Base-by-base conservation (phyloP, 305 asterid genomes). In the Fraxinus baroniana region DNA sequence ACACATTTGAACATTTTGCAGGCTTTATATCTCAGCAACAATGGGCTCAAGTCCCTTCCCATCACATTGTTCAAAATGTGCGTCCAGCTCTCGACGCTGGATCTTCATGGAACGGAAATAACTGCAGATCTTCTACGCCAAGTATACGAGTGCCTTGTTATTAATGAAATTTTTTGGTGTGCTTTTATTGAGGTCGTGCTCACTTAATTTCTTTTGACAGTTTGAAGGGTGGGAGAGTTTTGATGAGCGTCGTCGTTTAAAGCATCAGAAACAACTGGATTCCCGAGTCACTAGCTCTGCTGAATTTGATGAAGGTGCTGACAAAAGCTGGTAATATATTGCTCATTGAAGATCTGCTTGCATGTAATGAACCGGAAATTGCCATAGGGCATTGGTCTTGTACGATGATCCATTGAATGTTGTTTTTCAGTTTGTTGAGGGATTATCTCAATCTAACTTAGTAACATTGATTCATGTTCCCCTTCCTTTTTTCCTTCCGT, bases 261-360 rank as follows among this genome's bases (percentile, higher is more conserved):
- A 94, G 86, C 98, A 94, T 90, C 97, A 95, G 86, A 95, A 95
- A 88, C 97, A 95, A 83, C 93, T 95, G 76, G 99, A 95, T 64
- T 95, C 94, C 86, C 86, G 94, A 64, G 97, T 92, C 57, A 64
- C 83, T 79, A 90, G 95, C 85, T 87, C 95, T 8, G 92, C 91
- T 81, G 89, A 90, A 46, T 95, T 95, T 72, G 98, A 95, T 80
- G 99, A 95, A 90, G 99, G 99, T 78, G 99, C 99, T 80, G 99
- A 94, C 83, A 92, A 88, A 85, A 86, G 81, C 82, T 91, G 91
- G 90, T 91, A 78, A 80, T 10, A 55, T n/a, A 9, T 12, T 13
- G 30, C 35, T 13, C 15, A 28, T 79, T 79, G 60, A 64, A 39
- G 66, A 52, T 77, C 37, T 73, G 7, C 28, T 33, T 35, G 41